Evolutionary conservation across 352 stramenopile species (phyloP).

Genomic region (Phytophthora uliginosa): DNA sequence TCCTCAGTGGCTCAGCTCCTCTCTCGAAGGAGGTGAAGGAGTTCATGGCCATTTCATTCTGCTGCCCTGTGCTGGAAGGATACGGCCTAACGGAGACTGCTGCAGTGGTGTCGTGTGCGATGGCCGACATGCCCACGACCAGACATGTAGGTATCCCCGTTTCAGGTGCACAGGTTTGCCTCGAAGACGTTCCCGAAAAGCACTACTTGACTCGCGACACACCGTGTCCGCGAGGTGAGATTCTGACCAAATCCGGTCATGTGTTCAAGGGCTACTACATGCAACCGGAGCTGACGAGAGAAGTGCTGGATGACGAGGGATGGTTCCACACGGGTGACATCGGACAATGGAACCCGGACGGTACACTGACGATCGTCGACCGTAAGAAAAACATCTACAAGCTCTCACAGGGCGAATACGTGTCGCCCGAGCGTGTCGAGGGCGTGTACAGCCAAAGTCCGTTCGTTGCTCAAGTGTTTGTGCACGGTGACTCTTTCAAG

Average conservation of each 20-base stretch:
- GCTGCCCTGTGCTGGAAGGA: slow-evolving; percentile 91
- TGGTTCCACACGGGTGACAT: slow-evolving; percentile 98
- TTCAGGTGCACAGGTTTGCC: slow-evolving; percentile 86
- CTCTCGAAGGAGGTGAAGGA: slow-evolving; percentile 93
- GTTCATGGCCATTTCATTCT: slow-evolving; percentile 94
- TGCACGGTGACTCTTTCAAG: slow-evolving; percentile 95
- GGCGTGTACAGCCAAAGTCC: slow-evolving; percentile 90
- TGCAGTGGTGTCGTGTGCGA: slow-evolving; percentile 82
- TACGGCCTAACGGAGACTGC: slow-evolving; percentile 96
- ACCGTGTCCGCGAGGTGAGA: slow-evolving; percentile 48
- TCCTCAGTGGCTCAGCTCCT: slow-evolving; percentile 94
- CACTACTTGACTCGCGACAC: slow-evolving; percentile 87
- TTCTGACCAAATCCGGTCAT: slow-evolving; percentile 65
- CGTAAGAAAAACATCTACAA: slow-evolving; percentile 95
- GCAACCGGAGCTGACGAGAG: slow-evolving; percentile 86
- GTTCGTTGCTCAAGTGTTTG: slow-evolving; percentile 94
- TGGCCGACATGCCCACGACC: slow-evolving; percentile 44
- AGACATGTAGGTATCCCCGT: slow-evolving; percentile 93
- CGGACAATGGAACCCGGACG: slow-evolving; percentile 93
- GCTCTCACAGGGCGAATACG: slow-evolving; percentile 95
- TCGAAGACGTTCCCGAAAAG: slow-evolving; percentile 96
- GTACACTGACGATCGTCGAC: slow-evolving; percentile 89
- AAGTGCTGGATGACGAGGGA: slow-evolving; percentile 89
- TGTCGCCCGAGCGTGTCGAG: slow-evolving; percentile 97
- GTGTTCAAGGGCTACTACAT: slow-evolving; percentile 94